These are phyloP conservation scores for Chytriomyces sp. DNA, from an alignment of 192 early-diverging fungal genomes.

Conservation along the genomic window DNA sequence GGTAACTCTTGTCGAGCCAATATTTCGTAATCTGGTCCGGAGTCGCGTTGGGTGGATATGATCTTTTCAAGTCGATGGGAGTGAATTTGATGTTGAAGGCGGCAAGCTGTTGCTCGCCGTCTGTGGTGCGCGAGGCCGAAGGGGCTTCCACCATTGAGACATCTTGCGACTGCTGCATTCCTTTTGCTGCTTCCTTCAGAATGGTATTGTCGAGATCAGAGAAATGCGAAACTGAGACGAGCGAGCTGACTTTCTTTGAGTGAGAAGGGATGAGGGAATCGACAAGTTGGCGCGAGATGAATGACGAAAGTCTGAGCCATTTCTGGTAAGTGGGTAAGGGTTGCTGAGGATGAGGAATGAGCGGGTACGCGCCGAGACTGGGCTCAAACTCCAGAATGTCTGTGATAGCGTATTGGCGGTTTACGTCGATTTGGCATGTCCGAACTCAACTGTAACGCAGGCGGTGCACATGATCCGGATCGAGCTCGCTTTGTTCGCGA, in stretches of 20 bases:
- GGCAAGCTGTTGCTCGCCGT: no score
- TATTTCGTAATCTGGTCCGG: conserved; percentile 72
- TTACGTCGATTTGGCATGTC: neutral
- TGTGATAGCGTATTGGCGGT: conserved; percentile 23
- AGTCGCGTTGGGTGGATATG: conserved; percentile 74
- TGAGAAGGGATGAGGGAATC: conserved; percentile 47
- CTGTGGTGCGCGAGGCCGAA: no score
- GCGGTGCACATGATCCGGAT: conserved; percentile 64
- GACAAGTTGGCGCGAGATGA: conserved; percentile 61
- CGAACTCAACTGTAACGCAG: conserved; percentile 59
- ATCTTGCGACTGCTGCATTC: neutral
- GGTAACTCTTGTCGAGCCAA: conserved; percentile 88
- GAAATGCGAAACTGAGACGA: conserved; percentile 62
- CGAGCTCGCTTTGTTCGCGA: conserved; percentile 54
- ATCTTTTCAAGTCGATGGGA: conserved; percentile 75
- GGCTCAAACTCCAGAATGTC: conserved; percentile 80
- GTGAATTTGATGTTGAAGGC: conserved; percentile 58
- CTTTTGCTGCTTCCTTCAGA: conserved; percentile 1
- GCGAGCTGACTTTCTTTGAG: conserved; percentile 43
- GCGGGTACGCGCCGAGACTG: conserved; percentile 80
- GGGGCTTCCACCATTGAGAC: neutral
- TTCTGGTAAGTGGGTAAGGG: conserved; percentile 64
- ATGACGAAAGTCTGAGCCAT: conserved; percentile 76
- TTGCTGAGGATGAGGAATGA: conserved; percentile 49
- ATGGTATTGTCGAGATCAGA: conserved; percentile 50